Evolutionary conservation across 2,329 filamentous ascomycete species (phyloP).

Genomic region (Furcasterigmium sp.): DNA sequence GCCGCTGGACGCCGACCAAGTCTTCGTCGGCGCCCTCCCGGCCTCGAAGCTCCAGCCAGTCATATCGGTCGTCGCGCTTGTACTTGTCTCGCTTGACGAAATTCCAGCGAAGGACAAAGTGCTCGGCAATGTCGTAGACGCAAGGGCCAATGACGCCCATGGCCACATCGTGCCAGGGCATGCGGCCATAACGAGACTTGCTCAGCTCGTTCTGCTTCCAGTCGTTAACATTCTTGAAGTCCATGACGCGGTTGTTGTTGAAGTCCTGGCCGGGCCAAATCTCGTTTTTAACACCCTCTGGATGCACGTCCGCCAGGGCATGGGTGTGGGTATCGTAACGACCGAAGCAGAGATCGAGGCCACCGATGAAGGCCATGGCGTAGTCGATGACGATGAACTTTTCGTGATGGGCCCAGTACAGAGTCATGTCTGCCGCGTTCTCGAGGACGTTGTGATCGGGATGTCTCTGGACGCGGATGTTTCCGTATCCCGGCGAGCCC

Average conservation of each 20-base stretch:
- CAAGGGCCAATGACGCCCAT: constrained; percentile 88
- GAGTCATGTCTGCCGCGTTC: constrained; percentile 91
- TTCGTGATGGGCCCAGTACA: constrained; percentile 97
- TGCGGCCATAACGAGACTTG: constrained; percentile 86
- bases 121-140: constrained; percentile 91
- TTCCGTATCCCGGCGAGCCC: constrained; percentile 75
- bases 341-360: constrained; percentile 91
- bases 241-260: constrained; percentile 95
- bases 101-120: constrained; percentile 94
- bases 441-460: constrained; percentile 94
- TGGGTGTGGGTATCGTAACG: constrained; percentile 90
- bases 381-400: constrained; percentile 97
- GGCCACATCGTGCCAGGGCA: constrained; percentile 97
- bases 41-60: constrained; percentile 79
- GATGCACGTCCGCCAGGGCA: constrained; percentile 80
- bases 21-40: constrained; percentile 76
- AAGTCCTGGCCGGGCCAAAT: constrained; percentile 96
- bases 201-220: constrained; percentile 92
- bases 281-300: constrained; percentile 73
- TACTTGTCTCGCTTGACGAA: constrained; percentile 97
- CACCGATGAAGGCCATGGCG: constrained; percentile 84
- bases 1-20: constrained; percentile 80
- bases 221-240: constrained; percentile 84
- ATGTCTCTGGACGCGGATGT: constrained; percentile 85
- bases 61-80: constrained; percentile 77